Conservation (phyloP, 2,329 filamentous ascomycete genomes). For the Fusarium nematophilum region DNA sequence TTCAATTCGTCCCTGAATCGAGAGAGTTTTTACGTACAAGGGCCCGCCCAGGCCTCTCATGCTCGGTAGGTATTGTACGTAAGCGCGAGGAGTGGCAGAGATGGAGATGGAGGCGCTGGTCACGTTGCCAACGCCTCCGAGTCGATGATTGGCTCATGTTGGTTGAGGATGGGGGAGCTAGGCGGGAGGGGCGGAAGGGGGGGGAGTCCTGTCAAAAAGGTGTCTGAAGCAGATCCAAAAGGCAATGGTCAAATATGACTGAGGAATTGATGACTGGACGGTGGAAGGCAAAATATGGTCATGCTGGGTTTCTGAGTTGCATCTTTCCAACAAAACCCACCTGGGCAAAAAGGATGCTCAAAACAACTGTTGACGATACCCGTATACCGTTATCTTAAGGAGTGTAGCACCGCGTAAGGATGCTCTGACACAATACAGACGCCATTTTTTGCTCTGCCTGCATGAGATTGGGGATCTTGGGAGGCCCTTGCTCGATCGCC, state of each 20-base stretch:
- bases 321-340: too few species aligned
- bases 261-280: not conserved
- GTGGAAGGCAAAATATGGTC: too few species aligned
- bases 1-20: too few species aligned
- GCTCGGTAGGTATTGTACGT: too few species aligned
- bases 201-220: constrained; percentile 17
- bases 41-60: too few species aligned
- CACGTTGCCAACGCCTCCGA: constrained; percentile 32
- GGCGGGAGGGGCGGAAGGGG: not conserved
- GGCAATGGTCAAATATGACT: not conserved
- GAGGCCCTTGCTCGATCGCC: constrained; percentile 35
- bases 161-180: constrained; percentile 3
- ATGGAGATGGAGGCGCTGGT: constrained; percentile 23
- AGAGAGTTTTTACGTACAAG: too few species aligned
- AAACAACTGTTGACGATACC: too few species aligned
- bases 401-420: not conserved
- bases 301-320: too few species aligned
- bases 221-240: constrained; percentile 22
- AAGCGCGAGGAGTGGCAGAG: not conserved
- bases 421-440: too few species aligned
- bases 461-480: constrained; percentile 25
- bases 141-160: constrained; percentile 21
- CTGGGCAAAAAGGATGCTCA: too few species aligned
- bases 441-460: constrained; percentile 11
- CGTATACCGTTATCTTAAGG: too few species aligned